Base-by-base conservation (phyloP, 805 yeast species). In the Teunomyces panamensis region DNA sequence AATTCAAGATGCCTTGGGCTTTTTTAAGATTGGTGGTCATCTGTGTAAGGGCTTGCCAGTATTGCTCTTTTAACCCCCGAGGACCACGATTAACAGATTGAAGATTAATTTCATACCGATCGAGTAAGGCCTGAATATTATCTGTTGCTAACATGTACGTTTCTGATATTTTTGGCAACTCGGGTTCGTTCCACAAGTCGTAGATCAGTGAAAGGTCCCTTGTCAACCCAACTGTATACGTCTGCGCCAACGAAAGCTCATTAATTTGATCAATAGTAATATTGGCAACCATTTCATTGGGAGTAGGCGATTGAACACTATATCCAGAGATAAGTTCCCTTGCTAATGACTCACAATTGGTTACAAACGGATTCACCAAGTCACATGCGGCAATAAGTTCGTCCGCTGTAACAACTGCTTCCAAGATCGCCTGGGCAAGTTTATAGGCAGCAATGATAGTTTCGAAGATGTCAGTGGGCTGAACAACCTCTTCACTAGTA, bases 41-140 rank as follows among this genome's bases (percentile, higher is more conserved):
- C 7, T 56, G 46, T 0, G 74, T 58, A 10, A 79, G 60, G 1
- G 67, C 60, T 17, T 56, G 53, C 83, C 83, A 80, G 47, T 57
- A 65, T 0, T 37, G 24, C 1, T 56, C 59, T 3, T 58, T 56
- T 3, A 50, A 47, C 1, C 59, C 28, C 32, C 33, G 39, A 20
- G 49, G 48, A 36, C 49, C 48, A 4, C 35, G 43, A 2, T 43
- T 45, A 6, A 56, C 43, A 17, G 48, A 37, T 17, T 28, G 32
- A 4, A 45, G 33, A 20, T 34, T 57, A 26, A 59, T 33, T 41
- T 60, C 68, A 26, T 58, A 51, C 42, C 74, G 64, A 33, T 75
- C 79, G 9, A 79, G 44, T n/a, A 71, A 60, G 0, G 70, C 67
- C 46, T 78, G 74, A 16, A 75, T 57, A 44, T 71, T 73, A 28